phyloP scores from a whole-genome alignment of 2,329 filamentous ascomycete genomes.

The Aspergillus neoniger region DNA sequence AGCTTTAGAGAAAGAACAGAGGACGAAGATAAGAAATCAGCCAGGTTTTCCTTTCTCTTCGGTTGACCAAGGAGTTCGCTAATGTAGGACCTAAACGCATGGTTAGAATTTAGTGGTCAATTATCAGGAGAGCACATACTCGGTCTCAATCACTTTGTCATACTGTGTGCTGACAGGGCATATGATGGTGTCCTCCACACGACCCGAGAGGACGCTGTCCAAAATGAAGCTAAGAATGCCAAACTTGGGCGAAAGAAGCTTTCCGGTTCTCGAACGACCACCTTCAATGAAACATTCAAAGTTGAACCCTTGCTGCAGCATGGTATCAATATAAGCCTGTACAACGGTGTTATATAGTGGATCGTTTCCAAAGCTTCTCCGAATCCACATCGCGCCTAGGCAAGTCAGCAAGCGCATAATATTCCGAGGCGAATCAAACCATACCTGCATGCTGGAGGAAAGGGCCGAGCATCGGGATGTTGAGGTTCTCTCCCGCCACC shows the following conservation, averaged over 20 bases:
- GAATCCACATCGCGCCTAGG: conserved; percentile 86
- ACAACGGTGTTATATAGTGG: conserved; percentile 88
- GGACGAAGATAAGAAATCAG: conserved; percentile 84
- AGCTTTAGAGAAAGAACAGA: conserved; percentile 86
- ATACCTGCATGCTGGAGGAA: conserved; percentile 88
- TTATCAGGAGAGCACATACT: conserved; percentile 45
- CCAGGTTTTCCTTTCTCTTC: conserved; percentile 91
- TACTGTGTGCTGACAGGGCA: conserved; percentile 97
- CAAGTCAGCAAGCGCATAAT: conserved; percentile 19
- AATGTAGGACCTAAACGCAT: conserved; percentile 70
- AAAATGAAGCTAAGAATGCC: conserved; percentile 90
- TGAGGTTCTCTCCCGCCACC: conserved; percentile 93
- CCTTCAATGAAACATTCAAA: conserved; percentile 98
- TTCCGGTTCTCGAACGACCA: conserved; percentile 87
- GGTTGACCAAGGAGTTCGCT: conserved; percentile 90
- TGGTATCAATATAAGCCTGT: conserved; percentile 90
- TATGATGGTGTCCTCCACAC: conserved; percentile 87
- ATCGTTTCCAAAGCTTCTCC: conserved; percentile 88
- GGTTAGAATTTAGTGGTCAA: conserved; percentile 13
- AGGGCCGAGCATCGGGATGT: conserved; percentile 83
- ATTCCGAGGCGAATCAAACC: conserved; percentile 17
- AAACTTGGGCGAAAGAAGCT: conserved; percentile 90
- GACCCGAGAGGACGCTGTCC: conserved; percentile 83
- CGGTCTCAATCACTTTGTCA: conserved; percentile 97
- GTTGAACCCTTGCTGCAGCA: conserved; percentile 89